These are phyloP conservation scores for Dryas octopetala DNA, from an alignment of 306 rosid genomes.

Conservation along the genomic window DNA sequence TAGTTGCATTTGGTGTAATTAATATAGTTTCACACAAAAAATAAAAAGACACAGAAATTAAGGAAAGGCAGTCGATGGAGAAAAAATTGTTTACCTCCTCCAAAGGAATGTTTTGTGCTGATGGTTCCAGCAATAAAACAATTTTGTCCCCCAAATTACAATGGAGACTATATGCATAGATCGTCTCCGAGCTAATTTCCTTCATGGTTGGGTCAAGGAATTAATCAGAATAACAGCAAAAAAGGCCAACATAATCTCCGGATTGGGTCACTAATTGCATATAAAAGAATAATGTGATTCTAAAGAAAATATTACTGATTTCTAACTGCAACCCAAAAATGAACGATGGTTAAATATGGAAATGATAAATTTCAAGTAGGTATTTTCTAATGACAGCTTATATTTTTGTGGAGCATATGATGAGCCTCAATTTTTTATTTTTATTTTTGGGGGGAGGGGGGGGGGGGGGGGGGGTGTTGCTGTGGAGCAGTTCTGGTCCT, in stretches of 20 bases:
- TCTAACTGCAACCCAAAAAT: neutral
- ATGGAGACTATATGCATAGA: slow-evolving; percentile 52
- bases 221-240: slow-evolving; percentile 18
- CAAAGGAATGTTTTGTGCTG: slow-evolving; percentile 52
- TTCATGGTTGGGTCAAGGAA: slow-evolving; percentile 35
- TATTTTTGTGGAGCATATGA: neutral
- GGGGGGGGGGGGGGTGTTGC: neutral
- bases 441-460: too few species aligned
- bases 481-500: neutral
- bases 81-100: slow-evolving; percentile 55
- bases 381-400: neutral
- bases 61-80: slow-evolving; percentile 18
- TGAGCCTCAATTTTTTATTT: neutral
- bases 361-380: neutral
- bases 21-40: slow-evolving; percentile 10
- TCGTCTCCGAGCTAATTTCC: slow-evolving; percentile 60
- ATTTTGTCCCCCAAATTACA: slow-evolving; percentile 57
- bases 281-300: slow-evolving; percentile 5
- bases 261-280: neutral
- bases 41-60: neutral
- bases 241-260: slow-evolving; percentile 7
- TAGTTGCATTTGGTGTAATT: slow-evolving; percentile 23
- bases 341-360: neutral
- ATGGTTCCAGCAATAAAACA: slow-evolving; percentile 56
- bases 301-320: neutral